Evolutionary conservation across 1,139 yeast genomes (phyloP), one percentile per base, ranked within the genome.

Genomic region (Taphrina wiesneri): DNA sequence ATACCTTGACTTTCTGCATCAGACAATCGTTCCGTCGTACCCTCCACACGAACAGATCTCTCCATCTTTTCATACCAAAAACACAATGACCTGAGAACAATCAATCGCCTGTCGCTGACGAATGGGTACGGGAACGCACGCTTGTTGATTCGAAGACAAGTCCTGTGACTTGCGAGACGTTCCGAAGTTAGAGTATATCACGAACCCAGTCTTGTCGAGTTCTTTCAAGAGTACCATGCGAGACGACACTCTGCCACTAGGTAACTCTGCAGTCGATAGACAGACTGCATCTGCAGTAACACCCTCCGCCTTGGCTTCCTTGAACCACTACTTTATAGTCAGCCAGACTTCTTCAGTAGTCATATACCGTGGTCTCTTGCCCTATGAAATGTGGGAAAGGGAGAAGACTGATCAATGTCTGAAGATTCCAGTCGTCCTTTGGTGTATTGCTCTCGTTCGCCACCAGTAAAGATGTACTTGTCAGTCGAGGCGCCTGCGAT

Each of bases 21-120:
- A 36, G 85, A 80, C 39, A 92, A 88, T 69, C 82, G 83, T 75
- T 89, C 96, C 73, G 90, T 86, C 13, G 79, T 72, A 41, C 99
- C 99, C 76, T 93, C 99, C 13, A 93, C 87, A 70, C 99, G 82
- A 6, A 93, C 96, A 77, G 91, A 97, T 70, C 97, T 85, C 77
- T 93, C 97, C 56, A 87, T 76, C 70, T 85, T 86, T 66, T 89
- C 90, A 98, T 99, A 93, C 78, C 91, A 92, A 75, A 92, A 95
- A 34, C 69, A 61, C 28, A 67, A 43, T 3, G 69, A 61, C 28
- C 62, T 56, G 17, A n/a, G n/a, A n/a, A n/a, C n/a, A 11, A 4
- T 32, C 13, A 17, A 11, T 9, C 9, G 39, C 9, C 3, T 11
- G 4, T 32, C 23, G n/a, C n/a, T n/a, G n/a, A n/a, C n/a, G n/a